Evolutionary conservation across 345 rosid genomes (phyloP), one percentile per base, ranked within the genome.

Genomic region (Noccaea caerulescens): DNA sequence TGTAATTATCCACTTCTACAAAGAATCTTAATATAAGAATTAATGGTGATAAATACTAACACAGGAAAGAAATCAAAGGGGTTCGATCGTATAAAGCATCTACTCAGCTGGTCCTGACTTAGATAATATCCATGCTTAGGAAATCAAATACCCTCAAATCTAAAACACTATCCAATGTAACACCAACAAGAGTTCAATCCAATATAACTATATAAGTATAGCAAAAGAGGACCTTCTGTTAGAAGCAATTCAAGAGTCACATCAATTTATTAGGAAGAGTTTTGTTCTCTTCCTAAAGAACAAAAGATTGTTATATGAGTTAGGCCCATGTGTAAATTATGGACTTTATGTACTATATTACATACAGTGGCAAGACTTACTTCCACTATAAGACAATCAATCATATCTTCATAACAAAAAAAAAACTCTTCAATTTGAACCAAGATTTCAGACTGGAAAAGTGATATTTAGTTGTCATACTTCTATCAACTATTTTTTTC

Each of bases 221-320:
- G 7, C 71, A 54, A 52, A 41, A 52, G 27, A 71, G 3, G 33
- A 30, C 2, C 27, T 25, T 25, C 27, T 25, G 27, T 25, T 25
- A 1, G 27, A 25, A 25, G 27, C 27, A 63, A 10, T 45, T 23
- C 49, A 73, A 16, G 11, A 32, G 33, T 18, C 60, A 12, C 38
- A 49, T 57, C 55, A 12, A 47, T 41, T 66, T 44, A 36, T 54
- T 30, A 20, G 10, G 8, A 71, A 8, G 43, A 65, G 16, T 38
- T 47, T 66, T 65, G 72, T 66, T 66, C 58, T 34, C 45, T 66
- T 73, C 72, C 66, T 73, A 64, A 38, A 64, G 27, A 64, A 72
- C 77, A 56, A 58, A 46, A 36, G n/a, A 56, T 14, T 36, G 65
- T 46, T 53, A 36, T 1, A 38, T 72, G 49, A 44, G 44, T 39